A percentile compares a stretch with the other conserved stretches of the same genome.
Conservation (phyloP, 2,329 filamentous ascomycete species). For the Aspergillus sp. region DNA sequence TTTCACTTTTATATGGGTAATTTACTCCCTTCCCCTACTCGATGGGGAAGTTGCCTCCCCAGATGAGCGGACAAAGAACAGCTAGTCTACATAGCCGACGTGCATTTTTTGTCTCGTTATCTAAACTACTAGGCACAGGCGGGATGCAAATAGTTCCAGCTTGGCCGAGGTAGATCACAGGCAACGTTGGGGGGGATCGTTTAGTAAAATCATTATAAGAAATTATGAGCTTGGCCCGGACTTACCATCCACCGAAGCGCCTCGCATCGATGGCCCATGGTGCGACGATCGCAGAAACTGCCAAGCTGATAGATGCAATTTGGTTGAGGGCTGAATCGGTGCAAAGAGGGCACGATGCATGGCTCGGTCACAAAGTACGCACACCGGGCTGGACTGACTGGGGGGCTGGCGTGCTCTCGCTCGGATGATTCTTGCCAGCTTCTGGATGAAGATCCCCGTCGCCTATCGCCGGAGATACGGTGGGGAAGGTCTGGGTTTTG, state of each 20-base stretch:
- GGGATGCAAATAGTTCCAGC: background rate
- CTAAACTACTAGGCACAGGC: too few relatives aligned
- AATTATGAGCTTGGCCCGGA: background rate
- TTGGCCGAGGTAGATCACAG: background rate
- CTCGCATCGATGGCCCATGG: background rate
- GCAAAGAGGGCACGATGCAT: constrained; percentile 1
- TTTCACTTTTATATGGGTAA: constrained; percentile 1
- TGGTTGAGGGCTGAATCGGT: background rate
- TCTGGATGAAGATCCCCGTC: constrained; percentile 3
- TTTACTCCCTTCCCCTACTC: background rate
- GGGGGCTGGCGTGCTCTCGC: background rate
- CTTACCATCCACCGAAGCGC: background rate
- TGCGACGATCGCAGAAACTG: background rate
- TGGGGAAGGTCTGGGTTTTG: background rate
- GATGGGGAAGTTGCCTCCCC: background rate
- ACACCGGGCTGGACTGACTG: background rate
- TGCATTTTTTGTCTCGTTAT: background rate
- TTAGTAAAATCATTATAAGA: background rate
- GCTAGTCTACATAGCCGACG: background rate
- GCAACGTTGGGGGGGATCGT: background rate
- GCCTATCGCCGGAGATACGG: constrained; percentile 1
- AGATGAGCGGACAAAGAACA: background rate
- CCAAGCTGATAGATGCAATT: background rate
- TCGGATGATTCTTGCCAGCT: constrained; percentile 2
- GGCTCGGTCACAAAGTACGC: background rate